A percentile compares a stretch with the other conserved stretches of the same genome.
These are phyloP conservation scores for Abrus pulchellus DNA, from an alignment of 306 rosid species.

Conservation along the genomic window DNA sequence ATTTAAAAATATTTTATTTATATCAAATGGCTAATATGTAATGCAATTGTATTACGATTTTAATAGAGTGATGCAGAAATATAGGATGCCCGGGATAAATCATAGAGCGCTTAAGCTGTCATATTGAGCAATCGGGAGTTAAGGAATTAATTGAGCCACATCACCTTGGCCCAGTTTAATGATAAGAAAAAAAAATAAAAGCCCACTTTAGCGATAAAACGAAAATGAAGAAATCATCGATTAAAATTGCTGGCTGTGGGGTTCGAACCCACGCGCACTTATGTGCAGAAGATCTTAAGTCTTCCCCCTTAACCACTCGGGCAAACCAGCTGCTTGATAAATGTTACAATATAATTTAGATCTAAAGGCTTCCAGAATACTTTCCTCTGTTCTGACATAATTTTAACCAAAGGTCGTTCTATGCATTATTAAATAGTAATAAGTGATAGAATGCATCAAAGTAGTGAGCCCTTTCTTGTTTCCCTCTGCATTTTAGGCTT, in stretches of 20 bases:
- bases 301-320: constrained; percentile 82
- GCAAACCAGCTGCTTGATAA: constrained; percentile 58
- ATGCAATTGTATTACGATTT: not conserved
- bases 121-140: no score
- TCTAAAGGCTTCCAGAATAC: no score
- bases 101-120: no score
- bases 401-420: no score
- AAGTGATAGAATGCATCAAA: no score
- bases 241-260: constrained; percentile 71
- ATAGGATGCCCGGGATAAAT: no score
- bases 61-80: not conserved
- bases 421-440: no score
- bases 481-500: not conserved
- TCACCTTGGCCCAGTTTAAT: not conserved
- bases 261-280: constrained; percentile 87
- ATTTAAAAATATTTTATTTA: not conserved
- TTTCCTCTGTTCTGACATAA: no score
- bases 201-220: no score
- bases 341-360: no score
- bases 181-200: no score
- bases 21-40: not conserved
- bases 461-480: not conserved
- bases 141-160: no score
- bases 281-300: constrained; percentile 76
- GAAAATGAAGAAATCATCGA: not conserved